Evolutionary conservation across 83 land plant genomes (phyloP).

Genomic region (Picea abies): DNA sequence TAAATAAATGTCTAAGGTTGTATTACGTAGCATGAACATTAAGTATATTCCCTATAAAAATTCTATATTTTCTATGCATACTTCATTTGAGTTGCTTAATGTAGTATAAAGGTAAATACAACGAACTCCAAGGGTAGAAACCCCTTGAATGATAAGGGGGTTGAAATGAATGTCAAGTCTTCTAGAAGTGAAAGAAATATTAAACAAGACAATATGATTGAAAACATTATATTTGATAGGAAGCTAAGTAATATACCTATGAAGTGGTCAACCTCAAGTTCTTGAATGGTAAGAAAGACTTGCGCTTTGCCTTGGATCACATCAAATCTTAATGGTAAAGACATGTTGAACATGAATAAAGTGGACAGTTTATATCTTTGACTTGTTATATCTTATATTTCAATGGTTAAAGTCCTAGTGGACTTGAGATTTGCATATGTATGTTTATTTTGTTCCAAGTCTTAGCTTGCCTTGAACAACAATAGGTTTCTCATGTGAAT

Average conservation of each 20-base stretch:
- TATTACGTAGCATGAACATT: not conserved
- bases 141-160: not conserved
- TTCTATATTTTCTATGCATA: not conserved
- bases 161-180: slow-evolving; percentile 1
- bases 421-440: not conserved
- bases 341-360: not conserved
- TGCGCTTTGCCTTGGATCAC: not conserved
- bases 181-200: not conserved
- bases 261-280: slow-evolving; percentile 31
- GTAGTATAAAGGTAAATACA: slow-evolving; percentile 3
- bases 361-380: not conserved
- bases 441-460: not conserved
- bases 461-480: not conserved
- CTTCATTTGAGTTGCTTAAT: not conserved
- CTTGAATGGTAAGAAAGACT: not conserved
- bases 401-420: not conserved
- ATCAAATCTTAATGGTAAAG: not conserved
- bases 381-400: not conserved
- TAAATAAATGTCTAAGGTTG: not conserved
- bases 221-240: not conserved
- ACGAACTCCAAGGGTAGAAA: not conserved
- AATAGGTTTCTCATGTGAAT: not conserved
- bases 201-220: not conserved
- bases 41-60: not conserved
- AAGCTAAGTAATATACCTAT: not conserved